These are phyloP conservation scores for Lathyrus aphaca DNA, from an alignment of 306 rosid genomes.

Conservation along the genomic window DNA sequence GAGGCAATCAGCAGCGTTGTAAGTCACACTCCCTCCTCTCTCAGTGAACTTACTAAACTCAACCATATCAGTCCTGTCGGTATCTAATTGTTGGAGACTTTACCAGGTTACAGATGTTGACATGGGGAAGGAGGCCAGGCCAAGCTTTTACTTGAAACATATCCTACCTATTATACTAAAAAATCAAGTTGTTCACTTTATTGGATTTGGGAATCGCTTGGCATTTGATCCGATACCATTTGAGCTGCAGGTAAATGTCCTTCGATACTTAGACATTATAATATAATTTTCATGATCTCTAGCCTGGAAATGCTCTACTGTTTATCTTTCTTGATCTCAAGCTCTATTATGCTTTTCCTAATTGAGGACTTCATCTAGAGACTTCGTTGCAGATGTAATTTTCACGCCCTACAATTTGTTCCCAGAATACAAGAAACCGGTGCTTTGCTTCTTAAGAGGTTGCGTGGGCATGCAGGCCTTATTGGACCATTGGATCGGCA, in stretches of 20 bases:
- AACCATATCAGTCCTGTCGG: constrained; percentile 18
- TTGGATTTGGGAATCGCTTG: constrained; percentile 96
- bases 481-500: constrained; percentile 70
- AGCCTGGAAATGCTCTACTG: constrained; percentile 36
- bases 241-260: constrained; percentile 77
- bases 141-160: constrained; percentile 82
- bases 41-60: constrained; percentile 21
- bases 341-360: constrained; percentile 60
- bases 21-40: constrained; percentile 43
- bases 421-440: constrained; percentile 93
- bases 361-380: constrained; percentile 91
- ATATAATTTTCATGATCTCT: constrained; percentile 34
- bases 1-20: constrained; percentile 88
- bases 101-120: constrained; percentile 87
- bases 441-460: constrained; percentile 83
- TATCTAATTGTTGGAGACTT: constrained; percentile 43
- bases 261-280: constrained; percentile 34
- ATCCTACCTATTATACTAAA: constrained; percentile 79
- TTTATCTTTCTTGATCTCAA: constrained; percentile 38
- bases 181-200: constrained; percentile 78
- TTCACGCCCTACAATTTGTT: constrained; percentile 89
- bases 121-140: constrained; percentile 89
- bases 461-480: constrained; percentile 61
- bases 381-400: constrained; percentile 99
- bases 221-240: constrained; percentile 92